A percentile compares a stretch with the other conserved stretches of the same genome.
phyloP scores from a whole-genome alignment of 2,329 filamentous ascomycete genomes.

The Diplocarpon mali region DNA sequence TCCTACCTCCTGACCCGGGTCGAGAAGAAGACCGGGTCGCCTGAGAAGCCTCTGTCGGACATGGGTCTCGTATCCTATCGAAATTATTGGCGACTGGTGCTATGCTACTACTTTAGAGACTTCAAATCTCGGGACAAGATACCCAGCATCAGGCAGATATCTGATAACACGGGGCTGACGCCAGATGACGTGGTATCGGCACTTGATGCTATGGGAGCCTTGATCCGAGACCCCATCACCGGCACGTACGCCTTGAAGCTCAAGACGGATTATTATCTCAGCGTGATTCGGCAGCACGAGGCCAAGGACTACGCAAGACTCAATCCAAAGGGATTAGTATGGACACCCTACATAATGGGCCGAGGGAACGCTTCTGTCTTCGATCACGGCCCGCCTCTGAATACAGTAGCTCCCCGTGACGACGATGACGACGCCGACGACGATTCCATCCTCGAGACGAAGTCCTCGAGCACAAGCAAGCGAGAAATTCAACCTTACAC shows the following conservation, averaged over 20 bases:
- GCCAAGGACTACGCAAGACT: conserved; percentile 79
- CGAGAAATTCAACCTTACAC: conserved; percentile 19
- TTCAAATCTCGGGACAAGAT: conserved; percentile 41
- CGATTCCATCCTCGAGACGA: conserved; percentile 7
- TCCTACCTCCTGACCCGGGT: conserved; percentile 92
- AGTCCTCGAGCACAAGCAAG: conserved; percentile 14
- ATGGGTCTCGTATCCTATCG: conserved; percentile 97
- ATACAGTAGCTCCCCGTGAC: conserved; percentile 73
- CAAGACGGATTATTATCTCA: conserved; percentile 72
- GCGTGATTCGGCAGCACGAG: conserved; percentile 85
- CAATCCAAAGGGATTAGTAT: conserved; percentile 69
- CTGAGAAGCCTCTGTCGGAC: conserved; percentile 93
- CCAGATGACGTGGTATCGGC: conserved; percentile 93
- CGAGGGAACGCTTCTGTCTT: conserved; percentile 72
- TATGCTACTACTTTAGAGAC: conserved; percentile 73
- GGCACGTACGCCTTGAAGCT: conserved; percentile 82
- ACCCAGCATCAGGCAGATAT: conserved; percentile 57
- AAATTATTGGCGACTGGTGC: conserved; percentile 87
- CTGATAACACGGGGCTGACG: conserved; percentile 87
- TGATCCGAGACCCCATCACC: conserved; percentile 82
- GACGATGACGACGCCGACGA: conserved; percentile 19
- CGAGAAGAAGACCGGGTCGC: conserved; percentile 87
- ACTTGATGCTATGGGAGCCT: conserved; percentile 76
- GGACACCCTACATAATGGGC: conserved; percentile 97
- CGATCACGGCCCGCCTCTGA: conserved; percentile 69